A percentile compares a stretch with the other conserved stretches of the same genome.
Evolutionary conservation across 2,329 filamentous ascomycete genomes (phyloP).

Genomic region (Colletotrichum orchidophilum): DNA sequence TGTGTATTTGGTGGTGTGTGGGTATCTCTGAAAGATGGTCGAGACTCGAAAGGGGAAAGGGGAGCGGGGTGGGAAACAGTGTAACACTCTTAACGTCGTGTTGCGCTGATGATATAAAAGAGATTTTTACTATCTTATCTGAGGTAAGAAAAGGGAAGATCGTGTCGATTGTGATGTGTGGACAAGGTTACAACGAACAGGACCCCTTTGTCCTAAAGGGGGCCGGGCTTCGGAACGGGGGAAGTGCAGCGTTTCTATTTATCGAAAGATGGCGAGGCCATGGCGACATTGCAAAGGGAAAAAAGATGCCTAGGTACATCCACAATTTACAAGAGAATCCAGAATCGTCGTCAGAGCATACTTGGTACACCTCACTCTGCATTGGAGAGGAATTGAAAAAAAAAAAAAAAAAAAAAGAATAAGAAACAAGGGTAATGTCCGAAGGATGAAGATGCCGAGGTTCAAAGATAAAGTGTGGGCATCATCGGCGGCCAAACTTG

Average conservation of each 20-base stretch:
- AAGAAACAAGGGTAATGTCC: conserved; percentile 20
- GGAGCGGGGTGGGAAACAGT: not conserved
- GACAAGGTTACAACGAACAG: not conserved
- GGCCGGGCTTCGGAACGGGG: conserved; percentile 1
- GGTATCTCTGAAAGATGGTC: conserved; percentile 8
- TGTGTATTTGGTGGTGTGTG: not conserved
- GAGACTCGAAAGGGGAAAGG: not conserved
- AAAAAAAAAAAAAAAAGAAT: not conserved
- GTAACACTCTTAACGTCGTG: not conserved
- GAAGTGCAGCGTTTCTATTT: conserved; percentile 14
- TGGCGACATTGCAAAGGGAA: not conserved
- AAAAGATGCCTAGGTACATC: not conserved
- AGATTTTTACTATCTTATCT: not conserved
- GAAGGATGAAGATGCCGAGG: conserved; percentile 27
- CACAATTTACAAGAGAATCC: conserved; percentile 18
- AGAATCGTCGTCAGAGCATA: conserved; percentile 2
- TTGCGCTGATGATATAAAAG: conserved; percentile 1
- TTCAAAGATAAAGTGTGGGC: conserved; percentile 10
- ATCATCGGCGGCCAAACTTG: not conserved
- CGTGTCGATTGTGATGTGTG: not conserved
- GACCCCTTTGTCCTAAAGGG: not conserved
- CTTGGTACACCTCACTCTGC: not conserved
- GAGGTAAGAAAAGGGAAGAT: not conserved
- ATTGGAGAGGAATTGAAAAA: not conserved
- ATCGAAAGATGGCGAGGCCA: conserved; percentile 10